Conservation (phyloP, 1,139 yeast species). For the Suzukiozyma palmioleophila region DNA sequence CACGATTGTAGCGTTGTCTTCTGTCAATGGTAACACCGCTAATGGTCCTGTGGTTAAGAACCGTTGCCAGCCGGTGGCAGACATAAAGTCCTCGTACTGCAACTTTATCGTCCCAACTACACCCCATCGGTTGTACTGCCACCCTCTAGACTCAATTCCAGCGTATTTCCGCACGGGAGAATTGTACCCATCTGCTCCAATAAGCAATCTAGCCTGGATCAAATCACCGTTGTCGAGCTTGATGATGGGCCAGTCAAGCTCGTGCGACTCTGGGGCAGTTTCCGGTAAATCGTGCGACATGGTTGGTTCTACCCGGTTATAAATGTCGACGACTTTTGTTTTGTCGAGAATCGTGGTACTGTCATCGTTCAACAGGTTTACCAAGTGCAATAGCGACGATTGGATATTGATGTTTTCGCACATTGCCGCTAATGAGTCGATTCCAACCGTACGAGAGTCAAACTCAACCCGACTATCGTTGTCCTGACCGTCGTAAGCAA, state of each 20-base stretch:
- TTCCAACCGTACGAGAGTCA: conserved; percentile 49
- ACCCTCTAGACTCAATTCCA: conserved; percentile 80
- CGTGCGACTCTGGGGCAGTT: conserved; percentile 19
- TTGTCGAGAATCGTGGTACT: conserved; percentile 52
- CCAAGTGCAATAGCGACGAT: conserved; percentile 53
- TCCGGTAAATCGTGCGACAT: conserved; percentile 15
- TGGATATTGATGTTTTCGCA: conserved; percentile 85
- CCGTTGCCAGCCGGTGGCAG: conserved; percentile 81
- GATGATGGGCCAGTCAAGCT: conserved; percentile 73
- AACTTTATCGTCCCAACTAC: conserved; percentile 83
- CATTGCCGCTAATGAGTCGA: conserved; percentile 65
- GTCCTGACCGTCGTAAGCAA: conserved; percentile 79
- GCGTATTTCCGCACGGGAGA: conserved; percentile 88
- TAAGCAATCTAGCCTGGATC: conserved; percentile 65
- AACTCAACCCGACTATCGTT: conserved; percentile 67
- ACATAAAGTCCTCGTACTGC: conserved; percentile 65
- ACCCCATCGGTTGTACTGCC: conserved; percentile 87
- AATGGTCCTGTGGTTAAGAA: conserved; percentile 90
- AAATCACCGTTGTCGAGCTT: conserved; percentile 61
- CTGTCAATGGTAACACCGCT: conserved; percentile 86
- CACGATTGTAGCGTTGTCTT: conserved; percentile 80
- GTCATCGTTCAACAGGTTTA: conserved; percentile 46
- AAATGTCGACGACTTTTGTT: conserved; percentile 58
- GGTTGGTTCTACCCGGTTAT: conserved; percentile 16
- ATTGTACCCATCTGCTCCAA: conserved; percentile 96